A percentile compares a stretch with the other conserved stretches of the same genome.
Conservation (phyloP, 306 rosid species). For the Senna siamea region DNA sequence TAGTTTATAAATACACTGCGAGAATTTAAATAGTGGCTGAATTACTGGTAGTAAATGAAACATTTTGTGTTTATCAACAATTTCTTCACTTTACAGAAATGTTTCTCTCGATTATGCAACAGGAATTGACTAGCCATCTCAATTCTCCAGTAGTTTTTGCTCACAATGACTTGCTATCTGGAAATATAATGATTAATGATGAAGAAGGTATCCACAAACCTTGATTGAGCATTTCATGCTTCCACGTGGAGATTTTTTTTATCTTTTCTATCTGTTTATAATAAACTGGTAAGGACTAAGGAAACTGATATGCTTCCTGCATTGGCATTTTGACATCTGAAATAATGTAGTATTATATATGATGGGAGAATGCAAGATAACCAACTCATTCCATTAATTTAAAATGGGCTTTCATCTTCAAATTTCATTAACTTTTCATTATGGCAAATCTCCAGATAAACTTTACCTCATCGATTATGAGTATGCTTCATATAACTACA, state of each 20-base stretch:
- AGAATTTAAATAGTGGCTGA: background rate
- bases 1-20: constrained; percentile 1
- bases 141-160: constrained; percentile 63
- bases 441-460: constrained; percentile 60
- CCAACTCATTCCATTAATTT: constrained; percentile 23
- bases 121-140: constrained; percentile 60
- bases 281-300: constrained; percentile 17
- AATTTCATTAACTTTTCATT: constrained; percentile 29
- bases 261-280: constrained; percentile 26
- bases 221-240: background rate
- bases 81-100: constrained; percentile 13
- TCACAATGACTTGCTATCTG: constrained; percentile 72
- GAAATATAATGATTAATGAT: constrained; percentile 71
- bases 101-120: constrained; percentile 47
- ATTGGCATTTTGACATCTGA: no score
- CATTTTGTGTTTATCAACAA: constrained; percentile 10
- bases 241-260: background rate
- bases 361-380: constrained; percentile 19
- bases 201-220: constrained; percentile 54
- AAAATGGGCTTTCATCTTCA: constrained; percentile 23
- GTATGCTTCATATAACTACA: constrained; percentile 87
- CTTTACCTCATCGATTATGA: constrained; percentile 90
- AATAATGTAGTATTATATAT: constrained; percentile 26
- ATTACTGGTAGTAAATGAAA: constrained; percentile 15
- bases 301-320: no score